A percentile compares a stretch with the other conserved stretches of the same genome.
These are phyloP conservation scores for Fragilaria radians DNA, from an alignment of 108 stramenopile species.

Conservation along the genomic window DNA sequence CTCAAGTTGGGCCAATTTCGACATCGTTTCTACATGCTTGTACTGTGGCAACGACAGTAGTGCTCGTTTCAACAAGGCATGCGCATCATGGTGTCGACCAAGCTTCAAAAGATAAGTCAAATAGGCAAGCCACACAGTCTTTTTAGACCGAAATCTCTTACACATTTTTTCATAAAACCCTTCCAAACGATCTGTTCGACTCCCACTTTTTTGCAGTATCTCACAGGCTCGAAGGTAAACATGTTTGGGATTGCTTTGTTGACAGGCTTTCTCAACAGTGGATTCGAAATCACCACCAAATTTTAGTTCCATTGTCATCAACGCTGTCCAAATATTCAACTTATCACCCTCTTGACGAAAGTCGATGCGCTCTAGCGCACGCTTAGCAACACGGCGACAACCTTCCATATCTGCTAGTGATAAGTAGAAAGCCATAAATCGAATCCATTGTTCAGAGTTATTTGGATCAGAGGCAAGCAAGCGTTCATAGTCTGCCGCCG, in stretches of 20 bases:
- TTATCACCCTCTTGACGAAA: conserved; percentile 88
- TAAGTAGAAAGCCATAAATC: conserved; percentile 95
- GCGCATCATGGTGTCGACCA: conserved; percentile 74
- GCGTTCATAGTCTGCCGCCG: conserved; percentile 92
- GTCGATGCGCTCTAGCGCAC: conserved; percentile 86
- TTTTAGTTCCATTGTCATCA: conserved; percentile 90
- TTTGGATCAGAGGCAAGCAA: conserved; percentile 88
- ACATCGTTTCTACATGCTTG: conserved; percentile 90
- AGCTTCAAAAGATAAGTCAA: conserved; percentile 64
- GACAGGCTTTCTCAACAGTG: conserved; percentile 75
- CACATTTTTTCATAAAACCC: conserved; percentile 77
- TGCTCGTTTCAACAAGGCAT: conserved; percentile 75
- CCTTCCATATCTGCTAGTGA: conserved; percentile 87
- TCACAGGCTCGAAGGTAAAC: conserved; percentile 87
- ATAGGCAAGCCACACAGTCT: conserved; percentile 88
- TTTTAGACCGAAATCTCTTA: conserved; percentile 86
- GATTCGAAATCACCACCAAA: conserved; percentile 74
- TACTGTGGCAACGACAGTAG: conserved; percentile 73
- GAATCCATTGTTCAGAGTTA: conserved; percentile 88
- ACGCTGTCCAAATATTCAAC: conserved; percentile 93
- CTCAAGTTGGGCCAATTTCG: conserved; percentile 88
- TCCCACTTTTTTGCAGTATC: conserved; percentile 68
- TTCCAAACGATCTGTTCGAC: conserved; percentile 44
- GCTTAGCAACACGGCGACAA: conserved; percentile 83
- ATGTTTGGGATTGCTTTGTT: conserved; percentile 89